Conservation (phyloP, 1,284 basidiomycete species). For the Paramarasmius palmivorus region DNA sequence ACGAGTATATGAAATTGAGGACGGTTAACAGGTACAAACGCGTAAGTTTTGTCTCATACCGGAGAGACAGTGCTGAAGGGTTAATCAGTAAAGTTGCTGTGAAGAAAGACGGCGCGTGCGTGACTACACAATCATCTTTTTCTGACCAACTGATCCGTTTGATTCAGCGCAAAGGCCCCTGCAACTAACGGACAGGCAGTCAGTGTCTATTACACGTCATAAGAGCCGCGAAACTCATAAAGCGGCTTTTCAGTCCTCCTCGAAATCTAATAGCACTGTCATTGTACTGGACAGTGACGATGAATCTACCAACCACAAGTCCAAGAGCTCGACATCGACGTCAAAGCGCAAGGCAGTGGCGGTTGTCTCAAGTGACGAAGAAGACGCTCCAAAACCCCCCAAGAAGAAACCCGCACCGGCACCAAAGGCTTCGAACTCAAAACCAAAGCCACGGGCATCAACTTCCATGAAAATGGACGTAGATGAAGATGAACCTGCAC, state of each 20-base stretch:
- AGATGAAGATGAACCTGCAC: conserved; percentile 30
- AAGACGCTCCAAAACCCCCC: neutral
- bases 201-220: neutral
- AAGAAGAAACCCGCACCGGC: conserved; percentile 1
- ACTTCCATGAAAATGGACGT: conserved; percentile 14
- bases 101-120: neutral
- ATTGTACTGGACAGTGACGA: conserved; percentile 15
- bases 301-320: conserved; percentile 1
- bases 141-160: neutral
- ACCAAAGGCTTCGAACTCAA: neutral
- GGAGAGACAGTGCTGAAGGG: neutral
- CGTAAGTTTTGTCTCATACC: neutral
- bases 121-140: neutral
- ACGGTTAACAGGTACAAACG: neutral
- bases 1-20: neutral
- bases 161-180: neutral
- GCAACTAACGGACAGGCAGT: neutral
- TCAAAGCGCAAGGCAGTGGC: conserved; percentile 1
- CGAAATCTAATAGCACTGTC: conserved; percentile 6
- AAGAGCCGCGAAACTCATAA: neutral
- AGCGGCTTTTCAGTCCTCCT: neutral
- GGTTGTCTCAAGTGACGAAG: conserved; percentile 7
- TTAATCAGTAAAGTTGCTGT: neutral
- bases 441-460: neutral
- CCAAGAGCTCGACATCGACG: neutral